phyloP scores from a whole-genome alignment of 768 basidiomycete species.

The Hebeloma cylindrosporum region DNA sequence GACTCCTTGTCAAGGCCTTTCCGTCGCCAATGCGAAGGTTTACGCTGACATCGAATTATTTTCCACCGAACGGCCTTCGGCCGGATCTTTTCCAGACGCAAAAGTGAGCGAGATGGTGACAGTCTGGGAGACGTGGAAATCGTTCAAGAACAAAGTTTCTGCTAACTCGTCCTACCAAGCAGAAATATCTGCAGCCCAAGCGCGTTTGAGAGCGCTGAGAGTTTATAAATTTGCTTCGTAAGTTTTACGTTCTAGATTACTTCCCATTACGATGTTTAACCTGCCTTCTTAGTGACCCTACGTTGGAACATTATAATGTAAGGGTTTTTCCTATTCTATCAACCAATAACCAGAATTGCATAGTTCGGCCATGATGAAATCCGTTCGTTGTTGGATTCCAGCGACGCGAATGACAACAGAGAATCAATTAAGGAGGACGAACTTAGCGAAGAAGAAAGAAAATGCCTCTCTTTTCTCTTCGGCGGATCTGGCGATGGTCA shows the following conservation, averaged over 20 bases:
- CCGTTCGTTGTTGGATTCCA: background rate
- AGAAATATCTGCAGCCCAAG: background rate
- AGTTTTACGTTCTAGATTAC: background rate
- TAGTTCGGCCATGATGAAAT: conserved; percentile 8
- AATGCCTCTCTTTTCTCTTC: conserved; percentile 7
- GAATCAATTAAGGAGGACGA: background rate
- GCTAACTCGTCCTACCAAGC: background rate
- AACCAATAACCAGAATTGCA: background rate
- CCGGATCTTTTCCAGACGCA: too few species aligned
- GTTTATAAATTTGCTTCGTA: conserved; percentile 4
- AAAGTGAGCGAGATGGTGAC: too few species aligned
- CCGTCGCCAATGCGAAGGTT: background rate
- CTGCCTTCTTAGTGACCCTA: background rate
- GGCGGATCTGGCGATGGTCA: conserved; percentile 11
- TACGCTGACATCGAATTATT: background rate
- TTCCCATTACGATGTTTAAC: background rate
- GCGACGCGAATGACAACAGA: background rate
- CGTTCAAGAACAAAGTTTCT: background rate
- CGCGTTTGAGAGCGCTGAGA: background rate
- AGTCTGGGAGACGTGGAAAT: background rate
- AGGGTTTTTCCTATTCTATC: background rate
- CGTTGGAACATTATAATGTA: conserved; percentile 5
- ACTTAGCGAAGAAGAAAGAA: background rate
- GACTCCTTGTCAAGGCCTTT: background rate
- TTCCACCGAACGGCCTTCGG: too few species aligned